Base-by-base conservation (phyloP, 805 yeast genomes). In the Candida sanyiensis region DNA sequence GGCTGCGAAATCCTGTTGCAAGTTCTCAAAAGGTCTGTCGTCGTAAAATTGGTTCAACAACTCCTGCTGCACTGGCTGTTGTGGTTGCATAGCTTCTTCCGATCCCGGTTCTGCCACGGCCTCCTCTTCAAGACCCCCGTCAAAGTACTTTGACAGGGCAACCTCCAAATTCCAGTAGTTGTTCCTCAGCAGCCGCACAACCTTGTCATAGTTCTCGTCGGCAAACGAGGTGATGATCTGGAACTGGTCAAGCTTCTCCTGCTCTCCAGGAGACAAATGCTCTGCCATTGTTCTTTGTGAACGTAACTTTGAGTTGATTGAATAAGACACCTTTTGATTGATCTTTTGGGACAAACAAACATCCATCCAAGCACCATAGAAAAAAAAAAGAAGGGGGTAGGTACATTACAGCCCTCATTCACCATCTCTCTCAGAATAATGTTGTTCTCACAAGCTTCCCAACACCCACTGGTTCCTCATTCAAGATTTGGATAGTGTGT, bases 151-250 rank as follows among this genome's bases (percentile, higher is more conserved):
- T 4, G 80, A 70, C 23, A 80, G 58, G 2, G 87, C 76, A 30
- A 70, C 63, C 49, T 80, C 84, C 35, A 82, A 52, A 49, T 79
- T 70, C 79, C 79, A 78, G 35, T 75, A 70, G 48, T 76, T 70
- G 33, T 71, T 67, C 23, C 66, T 57, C 37, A 81, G 54, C 19
- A 80, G 55, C 37, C 63, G 57, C 4, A 70, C 56, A 3, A 79
- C 69, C 31, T 70, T 65, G 1, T 67, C 68, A 32, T 66, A 58
- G 20, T 74, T 73, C 0, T 63, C 68, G 6, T 69, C 73, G 8
- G 69, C 69, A 46, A 66, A 72, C 2, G 70, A 62, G 0, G 80
- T 67, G 37, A 77, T 70, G 41, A 67, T 65, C 46, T 69, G 72
- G 53, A 77, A 76, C 37, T 70, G 70, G 28, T 63, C 61, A 40